phyloP scores from a whole-genome alignment of 345 rosid species.

The Aegle marmelos region DNA sequence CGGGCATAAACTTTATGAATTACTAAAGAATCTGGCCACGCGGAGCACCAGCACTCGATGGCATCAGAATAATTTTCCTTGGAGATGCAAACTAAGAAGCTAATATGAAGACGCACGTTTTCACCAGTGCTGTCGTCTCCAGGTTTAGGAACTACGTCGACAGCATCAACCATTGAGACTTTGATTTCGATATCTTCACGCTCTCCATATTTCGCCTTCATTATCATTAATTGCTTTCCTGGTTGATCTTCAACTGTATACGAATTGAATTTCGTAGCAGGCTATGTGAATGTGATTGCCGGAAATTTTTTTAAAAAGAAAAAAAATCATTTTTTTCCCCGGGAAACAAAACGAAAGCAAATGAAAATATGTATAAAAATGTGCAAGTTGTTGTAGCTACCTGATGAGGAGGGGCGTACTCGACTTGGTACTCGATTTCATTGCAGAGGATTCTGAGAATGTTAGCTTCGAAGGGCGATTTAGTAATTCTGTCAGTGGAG shows the following conservation, averaged over 20 bases:
- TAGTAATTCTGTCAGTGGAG: slow-evolving; percentile 16
- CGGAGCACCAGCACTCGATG: slow-evolving; percentile 57
- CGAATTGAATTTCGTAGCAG: slow-evolving; percentile 45
- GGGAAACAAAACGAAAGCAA: background rate
- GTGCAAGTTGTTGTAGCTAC: slow-evolving; percentile 11
- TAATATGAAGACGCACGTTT: slow-evolving; percentile 52
- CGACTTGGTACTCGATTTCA: slow-evolving; percentile 57
- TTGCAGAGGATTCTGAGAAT: slow-evolving; percentile 60
- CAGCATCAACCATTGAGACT: slow-evolving; percentile 70
- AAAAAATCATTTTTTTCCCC: background rate
- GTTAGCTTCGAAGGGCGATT: slow-evolving; percentile 56
- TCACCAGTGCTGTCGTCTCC: slow-evolving; percentile 50
- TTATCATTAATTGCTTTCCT: slow-evolving; percentile 52
- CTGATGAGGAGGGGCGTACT: slow-evolving; percentile 59
- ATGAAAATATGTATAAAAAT: background rate
- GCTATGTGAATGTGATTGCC: slow-evolving; percentile 29
- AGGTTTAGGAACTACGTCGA: slow-evolving; percentile 32
- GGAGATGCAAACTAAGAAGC: slow-evolving; percentile 50
- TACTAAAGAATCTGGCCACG: slow-evolving; percentile 64
- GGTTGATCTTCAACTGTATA: slow-evolving; percentile 54
- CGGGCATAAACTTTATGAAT: slow-evolving; percentile 54
- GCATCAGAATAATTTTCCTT: slow-evolving; percentile 38
- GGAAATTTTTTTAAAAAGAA: background rate
- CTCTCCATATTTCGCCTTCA: slow-evolving; percentile 45
- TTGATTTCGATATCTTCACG: slow-evolving; percentile 51